phyloP scores from a whole-genome alignment of 1,284 basidiomycete species.

The Cerrena zonata region DNA sequence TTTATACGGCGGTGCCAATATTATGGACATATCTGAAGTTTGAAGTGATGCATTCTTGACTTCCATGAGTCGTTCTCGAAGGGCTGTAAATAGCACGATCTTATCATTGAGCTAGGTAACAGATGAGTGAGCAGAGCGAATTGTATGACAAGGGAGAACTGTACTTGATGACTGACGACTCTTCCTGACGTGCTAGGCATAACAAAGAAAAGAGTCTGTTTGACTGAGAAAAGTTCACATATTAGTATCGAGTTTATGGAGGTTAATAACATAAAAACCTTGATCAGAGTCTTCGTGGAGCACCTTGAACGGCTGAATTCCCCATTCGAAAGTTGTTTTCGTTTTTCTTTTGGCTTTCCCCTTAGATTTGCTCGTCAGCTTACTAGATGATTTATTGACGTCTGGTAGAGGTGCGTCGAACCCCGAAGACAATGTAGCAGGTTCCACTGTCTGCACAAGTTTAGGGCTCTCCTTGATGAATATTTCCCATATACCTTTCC shows the following conservation, averaged over 20 bases:
- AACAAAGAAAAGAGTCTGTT: conserved; percentile 60
- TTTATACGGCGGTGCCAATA: neutral
- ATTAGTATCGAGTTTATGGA: neutral
- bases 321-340: conserved; percentile 20
- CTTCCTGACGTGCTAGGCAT: conserved; percentile 65
- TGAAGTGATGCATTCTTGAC: neutral
- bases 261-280: neutral
- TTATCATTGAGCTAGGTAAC: conserved; percentile 27
- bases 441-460: neutral
- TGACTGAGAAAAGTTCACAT: conserved; percentile 7
- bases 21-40: conserved; percentile 2
- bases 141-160: neutral
- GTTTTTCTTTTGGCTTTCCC: conserved; percentile 3
- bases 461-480: conserved; percentile 12
- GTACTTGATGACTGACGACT: conserved; percentile 58
- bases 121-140: neutral
- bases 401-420: neutral
- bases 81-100: conserved; percentile 20
- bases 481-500: conserved; percentile 59
- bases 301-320: conserved; percentile 50
- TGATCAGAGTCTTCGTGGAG: conserved; percentile 21
- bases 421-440: neutral
- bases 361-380: neutral
- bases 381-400: neutral
- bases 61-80: conserved; percentile 1